phyloP scores from a whole-genome alignment of 176 grass and related monocot species.

The Musa acuminata region DNA sequence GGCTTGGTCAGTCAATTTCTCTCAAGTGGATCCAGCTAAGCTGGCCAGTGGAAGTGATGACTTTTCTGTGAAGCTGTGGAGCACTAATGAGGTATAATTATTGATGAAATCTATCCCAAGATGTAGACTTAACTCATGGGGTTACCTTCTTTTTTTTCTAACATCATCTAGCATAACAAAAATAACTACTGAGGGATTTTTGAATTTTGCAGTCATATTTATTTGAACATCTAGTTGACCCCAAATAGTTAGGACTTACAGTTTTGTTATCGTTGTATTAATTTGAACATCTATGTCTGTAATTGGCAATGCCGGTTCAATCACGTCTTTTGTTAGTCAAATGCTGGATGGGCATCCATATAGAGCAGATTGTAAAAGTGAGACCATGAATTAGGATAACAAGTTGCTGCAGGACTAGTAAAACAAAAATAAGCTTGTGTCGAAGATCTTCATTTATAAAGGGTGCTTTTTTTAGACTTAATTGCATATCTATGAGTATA shows the following conservation, averaged over 20 bases:
- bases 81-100: constrained; percentile 69
- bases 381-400: neutral
- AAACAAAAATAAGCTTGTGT: neutral
- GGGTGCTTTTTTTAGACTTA: neutral
- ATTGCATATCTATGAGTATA: neutral
- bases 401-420: neutral
- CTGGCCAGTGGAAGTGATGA: constrained; percentile 96
- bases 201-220: neutral
- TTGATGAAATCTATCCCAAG: neutral
- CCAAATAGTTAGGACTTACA: too few species aligned
- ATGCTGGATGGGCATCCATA: neutral
- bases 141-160: too few species aligned
- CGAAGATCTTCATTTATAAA: neutral
- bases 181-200: too few species aligned
- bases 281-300: neutral
- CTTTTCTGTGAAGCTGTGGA: constrained; percentile 90
- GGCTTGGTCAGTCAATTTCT: constrained; percentile 97
- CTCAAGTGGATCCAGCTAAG: constrained; percentile 70
- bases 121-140: too few species aligned
- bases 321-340: neutral
- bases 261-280: neutral
- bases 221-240: neutral
- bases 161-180: too few species aligned
- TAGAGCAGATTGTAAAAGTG: neutral
- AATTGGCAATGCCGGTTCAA: neutral